Evolutionary conservation across 2,329 filamentous ascomycete species (phyloP).

Genomic region (Chaetomium globosum): DNA sequence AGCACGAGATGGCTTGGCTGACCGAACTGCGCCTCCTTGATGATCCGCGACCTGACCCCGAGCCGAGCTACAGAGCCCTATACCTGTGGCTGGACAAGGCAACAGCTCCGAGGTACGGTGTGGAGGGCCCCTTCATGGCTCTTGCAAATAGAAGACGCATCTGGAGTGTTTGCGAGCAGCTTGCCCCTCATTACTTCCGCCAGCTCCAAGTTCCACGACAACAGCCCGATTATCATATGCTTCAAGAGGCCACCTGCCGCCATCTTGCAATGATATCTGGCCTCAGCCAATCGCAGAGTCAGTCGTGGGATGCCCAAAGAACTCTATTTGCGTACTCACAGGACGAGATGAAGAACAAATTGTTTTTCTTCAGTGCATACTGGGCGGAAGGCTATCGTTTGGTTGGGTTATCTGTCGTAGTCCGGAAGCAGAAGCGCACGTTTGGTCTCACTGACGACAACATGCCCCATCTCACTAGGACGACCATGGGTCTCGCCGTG

Average conservation of each 20-base stretch:
- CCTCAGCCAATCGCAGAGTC: too few relatives aligned
- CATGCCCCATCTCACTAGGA: background rate
- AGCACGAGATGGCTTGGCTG: slow-evolving; percentile 14
- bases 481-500: background rate
- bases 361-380: background rate
- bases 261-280: background rate
- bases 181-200: slow-evolving; percentile 1
- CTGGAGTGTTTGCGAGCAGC: slow-evolving; percentile 16
- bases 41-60: background rate
- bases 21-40: background rate
- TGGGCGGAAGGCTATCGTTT: background rate
- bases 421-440: background rate
- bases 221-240: background rate
- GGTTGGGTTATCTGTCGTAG: background rate
- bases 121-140: slow-evolving; percentile 3
- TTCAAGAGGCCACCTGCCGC: background rate
- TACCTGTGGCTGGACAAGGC: slow-evolving; percentile 8
- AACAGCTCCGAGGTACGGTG: background rate
- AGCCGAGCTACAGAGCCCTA: slow-evolving; percentile 3
- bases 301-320: background rate
- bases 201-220: background rate
- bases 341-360: background rate
- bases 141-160: slow-evolving; percentile 15
- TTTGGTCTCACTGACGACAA: background rate
- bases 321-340: slow-evolving; percentile 4